phyloP scores from a whole-genome alignment of 768 basidiomycete species.

The Termitomyces sp. region DNA sequence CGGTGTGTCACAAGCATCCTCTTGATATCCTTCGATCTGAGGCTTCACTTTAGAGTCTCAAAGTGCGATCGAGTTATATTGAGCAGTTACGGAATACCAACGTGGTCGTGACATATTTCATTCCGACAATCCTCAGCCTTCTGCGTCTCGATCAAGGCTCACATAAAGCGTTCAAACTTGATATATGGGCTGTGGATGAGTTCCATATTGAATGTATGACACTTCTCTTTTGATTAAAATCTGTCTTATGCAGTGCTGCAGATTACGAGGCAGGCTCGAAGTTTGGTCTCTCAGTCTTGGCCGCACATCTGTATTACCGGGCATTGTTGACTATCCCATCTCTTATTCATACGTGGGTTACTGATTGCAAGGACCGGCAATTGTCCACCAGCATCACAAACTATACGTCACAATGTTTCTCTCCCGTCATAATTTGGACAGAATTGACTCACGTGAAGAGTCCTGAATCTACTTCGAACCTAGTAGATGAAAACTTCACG shows the following conservation, averaged over 20 bases:
- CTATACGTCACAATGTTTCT: conserved; percentile 83
- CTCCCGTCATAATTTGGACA: conserved; percentile 78
- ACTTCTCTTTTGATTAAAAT: background rate
- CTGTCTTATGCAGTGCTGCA: conserved; percentile 19
- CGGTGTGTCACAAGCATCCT: conserved; percentile 43
- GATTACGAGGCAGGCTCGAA: conserved; percentile 51
- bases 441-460: conserved; percentile 74
- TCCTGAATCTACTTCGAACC: conserved; percentile 44
- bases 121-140: conserved; percentile 65
- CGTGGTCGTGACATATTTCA: conserved; percentile 56
- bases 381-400: conserved; percentile 68
- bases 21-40: background rate
- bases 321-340: conserved; percentile 80
- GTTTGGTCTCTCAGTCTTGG: conserved; percentile 56
- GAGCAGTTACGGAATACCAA: conserved; percentile 74
- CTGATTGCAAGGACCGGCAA: conserved; percentile 85
- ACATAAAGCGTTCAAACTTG: conserved; percentile 70
- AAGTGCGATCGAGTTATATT: conserved; percentile 79
- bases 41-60: conserved; percentile 60
- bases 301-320: conserved; percentile 87
- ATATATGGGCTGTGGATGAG: conserved; percentile 80
- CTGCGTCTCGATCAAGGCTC: conserved; percentile 64
- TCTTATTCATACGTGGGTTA: conserved; percentile 79
- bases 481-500: conserved; percentile 71
- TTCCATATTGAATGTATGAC: conserved; percentile 68